Conservation (phyloP, 805 yeast species). For the Lachancea nothofagi region DNA sequence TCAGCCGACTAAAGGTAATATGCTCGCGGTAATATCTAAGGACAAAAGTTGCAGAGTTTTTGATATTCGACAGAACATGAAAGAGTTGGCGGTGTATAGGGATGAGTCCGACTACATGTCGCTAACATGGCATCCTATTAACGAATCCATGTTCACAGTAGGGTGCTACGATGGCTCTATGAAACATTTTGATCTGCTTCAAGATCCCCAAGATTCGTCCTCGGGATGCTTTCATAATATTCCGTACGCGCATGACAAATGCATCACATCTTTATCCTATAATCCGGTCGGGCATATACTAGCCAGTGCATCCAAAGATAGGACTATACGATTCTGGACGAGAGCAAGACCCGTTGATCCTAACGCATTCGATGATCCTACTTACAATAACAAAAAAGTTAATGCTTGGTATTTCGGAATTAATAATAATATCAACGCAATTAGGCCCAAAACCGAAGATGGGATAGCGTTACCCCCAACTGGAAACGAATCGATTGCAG, state of each 20-base stretch:
- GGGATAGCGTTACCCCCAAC: slow-evolving; percentile 32
- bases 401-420: slow-evolving; percentile 54
- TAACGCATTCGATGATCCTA: slow-evolving; percentile 71
- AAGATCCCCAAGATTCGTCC: slow-evolving; percentile 29
- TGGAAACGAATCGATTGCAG: slow-evolving; percentile 8
- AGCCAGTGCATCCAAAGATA: slow-evolving; percentile 90
- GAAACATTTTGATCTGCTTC: slow-evolving; percentile 54
- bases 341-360: slow-evolving; percentile 89
- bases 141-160: slow-evolving; percentile 68
- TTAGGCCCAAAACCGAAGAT: slow-evolving; percentile 31
- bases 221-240: slow-evolving; percentile 49
- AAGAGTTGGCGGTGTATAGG: slow-evolving; percentile 63
- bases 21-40: slow-evolving; percentile 80
- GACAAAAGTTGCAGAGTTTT: slow-evolving; percentile 85
- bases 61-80: slow-evolving; percentile 75
- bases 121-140: slow-evolving; percentile 89
- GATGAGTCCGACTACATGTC: slow-evolving; percentile 84
- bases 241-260: slow-evolving; percentile 93
- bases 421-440: slow-evolving; percentile 33
- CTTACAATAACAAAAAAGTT: slow-evolving; percentile 61
- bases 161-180: slow-evolving; percentile 90
- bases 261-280: slow-evolving; percentile 82
- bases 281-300: slow-evolving; percentile 92
- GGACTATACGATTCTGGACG: slow-evolving; percentile 91
- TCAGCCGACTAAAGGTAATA: slow-evolving; percentile 70